Percentiles rank a stretch among this genome's conserved stretches.
Evolutionary conservation across 768 basidiomycete species (phyloP).

Genomic region (Russula lepida): DNA sequence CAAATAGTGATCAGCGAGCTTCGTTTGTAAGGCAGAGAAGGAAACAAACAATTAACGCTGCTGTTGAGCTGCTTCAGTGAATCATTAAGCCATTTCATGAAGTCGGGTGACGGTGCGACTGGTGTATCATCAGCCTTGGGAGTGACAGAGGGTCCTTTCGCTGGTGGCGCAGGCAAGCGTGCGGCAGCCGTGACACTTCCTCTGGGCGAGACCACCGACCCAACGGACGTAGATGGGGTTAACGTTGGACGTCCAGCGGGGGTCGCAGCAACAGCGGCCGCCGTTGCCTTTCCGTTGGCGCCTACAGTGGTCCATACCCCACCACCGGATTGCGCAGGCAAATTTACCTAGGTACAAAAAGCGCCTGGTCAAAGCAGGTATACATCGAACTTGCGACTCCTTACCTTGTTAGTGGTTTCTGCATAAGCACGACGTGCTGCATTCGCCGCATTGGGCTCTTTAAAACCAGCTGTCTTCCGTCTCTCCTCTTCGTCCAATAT

Average conservation of each 20-base stretch:
- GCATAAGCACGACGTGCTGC: conserved; percentile 67
- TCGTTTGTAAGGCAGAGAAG: not conserved
- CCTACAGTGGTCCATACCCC: conserved; percentile 87
- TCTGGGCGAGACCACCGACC: conserved; percentile 27
- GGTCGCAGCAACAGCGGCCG: conserved; percentile 29
- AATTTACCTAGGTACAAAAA: conserved; percentile 15
- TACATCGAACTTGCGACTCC: conserved; percentile 7
- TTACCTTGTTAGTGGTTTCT: conserved; percentile 68
- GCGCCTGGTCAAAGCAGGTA: not conserved
- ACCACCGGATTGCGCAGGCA: conserved; percentile 28
- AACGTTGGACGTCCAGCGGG: conserved; percentile 31
- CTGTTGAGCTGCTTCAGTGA: conserved; percentile 72
- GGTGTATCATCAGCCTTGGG: conserved; percentile 55
- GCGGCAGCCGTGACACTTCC: conserved; percentile 1
- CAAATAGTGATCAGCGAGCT: not conserved
- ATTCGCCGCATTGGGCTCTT: conserved; percentile 38
- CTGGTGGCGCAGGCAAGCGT: conserved; percentile 24
- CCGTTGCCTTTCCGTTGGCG: conserved; percentile 52
- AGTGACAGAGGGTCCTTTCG: conserved; percentile 22
- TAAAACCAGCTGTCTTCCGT: conserved; percentile 56
- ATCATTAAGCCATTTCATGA: conserved; percentile 85
- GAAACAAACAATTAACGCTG: conserved; percentile 56
- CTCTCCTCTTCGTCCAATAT: conserved; percentile 97
- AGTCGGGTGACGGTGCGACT: conserved; percentile 73
- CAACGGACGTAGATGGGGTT: conserved; percentile 31